A percentile compares a stretch with the other conserved stretches of the same genome.
phyloP scores from a whole-genome alignment of 2,329 filamentous ascomycete genomes.

The Diaporthe sp. region DNA sequence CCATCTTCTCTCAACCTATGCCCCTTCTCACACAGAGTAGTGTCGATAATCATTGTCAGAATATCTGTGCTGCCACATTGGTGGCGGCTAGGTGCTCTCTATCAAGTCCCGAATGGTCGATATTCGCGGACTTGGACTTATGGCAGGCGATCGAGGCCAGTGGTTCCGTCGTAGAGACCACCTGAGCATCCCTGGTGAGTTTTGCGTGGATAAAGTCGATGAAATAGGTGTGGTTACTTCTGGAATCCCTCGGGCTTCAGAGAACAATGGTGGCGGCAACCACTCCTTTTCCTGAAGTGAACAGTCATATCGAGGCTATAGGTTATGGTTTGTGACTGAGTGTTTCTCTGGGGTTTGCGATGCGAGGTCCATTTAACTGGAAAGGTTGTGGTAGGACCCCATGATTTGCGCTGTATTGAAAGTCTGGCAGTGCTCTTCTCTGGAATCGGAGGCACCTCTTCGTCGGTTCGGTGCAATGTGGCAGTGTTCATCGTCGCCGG shows the following conservation, averaged over 20 bases:
- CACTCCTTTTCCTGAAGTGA: neutral
- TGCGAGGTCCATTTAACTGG: neutral
- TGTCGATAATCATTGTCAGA: neutral
- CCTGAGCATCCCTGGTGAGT: neutral
- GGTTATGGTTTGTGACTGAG: neutral
- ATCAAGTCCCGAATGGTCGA: neutral
- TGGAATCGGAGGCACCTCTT: neutral
- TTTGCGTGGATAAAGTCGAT: neutral
- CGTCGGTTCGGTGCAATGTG: neutral
- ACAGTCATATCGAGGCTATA: neutral
- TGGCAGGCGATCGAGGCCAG: neutral
- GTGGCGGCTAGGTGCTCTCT: neutral
- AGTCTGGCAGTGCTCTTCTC: constrained; percentile 6
- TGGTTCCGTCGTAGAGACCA: neutral
- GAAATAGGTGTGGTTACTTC: neutral
- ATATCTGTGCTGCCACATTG: neutral
- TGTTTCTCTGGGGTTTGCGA: neutral
- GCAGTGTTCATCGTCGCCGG: too few relatives aligned
- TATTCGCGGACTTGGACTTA: neutral
- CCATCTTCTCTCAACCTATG: too few relatives aligned
- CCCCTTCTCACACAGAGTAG: neutral
- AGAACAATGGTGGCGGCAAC: neutral
- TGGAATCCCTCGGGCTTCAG: neutral
- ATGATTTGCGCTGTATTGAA: neutral
- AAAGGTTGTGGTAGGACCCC: neutral